A percentile compares a stretch with the other conserved stretches of the same genome.
Conservation (phyloP, 257 asterid species). For the Petunia axillaris region DNA sequence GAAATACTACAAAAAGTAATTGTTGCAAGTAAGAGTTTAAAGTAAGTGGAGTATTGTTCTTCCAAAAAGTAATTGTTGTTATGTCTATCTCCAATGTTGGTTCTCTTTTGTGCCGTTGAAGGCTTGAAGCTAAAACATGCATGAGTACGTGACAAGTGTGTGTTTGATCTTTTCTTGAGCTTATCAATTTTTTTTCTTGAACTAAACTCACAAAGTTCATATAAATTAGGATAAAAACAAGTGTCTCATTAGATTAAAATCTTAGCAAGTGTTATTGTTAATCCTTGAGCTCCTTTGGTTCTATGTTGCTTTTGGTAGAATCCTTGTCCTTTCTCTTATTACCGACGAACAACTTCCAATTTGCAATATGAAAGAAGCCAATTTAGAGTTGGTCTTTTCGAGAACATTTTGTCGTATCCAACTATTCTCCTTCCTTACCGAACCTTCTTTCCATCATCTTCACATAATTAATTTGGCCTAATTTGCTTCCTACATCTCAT, state of each 20-base stretch:
- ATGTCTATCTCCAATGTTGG: neutral
- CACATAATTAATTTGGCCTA: neutral
- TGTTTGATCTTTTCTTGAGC: neutral
- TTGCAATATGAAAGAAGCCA: slow-evolving; percentile 1
- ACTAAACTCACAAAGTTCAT: neutral
- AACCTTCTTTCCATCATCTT: neutral
- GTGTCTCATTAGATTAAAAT: too few species aligned
- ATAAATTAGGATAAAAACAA: neutral
- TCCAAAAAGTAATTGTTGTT: neutral
- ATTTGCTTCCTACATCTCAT: neutral
- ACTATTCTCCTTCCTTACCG: neutral
- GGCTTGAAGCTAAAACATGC: neutral
- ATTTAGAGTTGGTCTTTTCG: neutral
- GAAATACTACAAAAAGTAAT: neutral
- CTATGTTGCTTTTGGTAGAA: neutral
- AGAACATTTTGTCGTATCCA: neutral
- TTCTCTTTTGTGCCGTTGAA: neutral
- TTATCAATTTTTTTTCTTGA: neutral
- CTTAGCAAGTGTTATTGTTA: too few species aligned
- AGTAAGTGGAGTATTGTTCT: neutral
- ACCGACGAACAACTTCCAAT: neutral
- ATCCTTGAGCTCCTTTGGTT: neutral
- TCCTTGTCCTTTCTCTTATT: neutral
- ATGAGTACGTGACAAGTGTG: neutral
- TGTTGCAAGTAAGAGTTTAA: neutral